Conservation (phyloP, 2,329 filamentous ascomycete genomes). For the Ceratocystiopsis minuta region DNA sequence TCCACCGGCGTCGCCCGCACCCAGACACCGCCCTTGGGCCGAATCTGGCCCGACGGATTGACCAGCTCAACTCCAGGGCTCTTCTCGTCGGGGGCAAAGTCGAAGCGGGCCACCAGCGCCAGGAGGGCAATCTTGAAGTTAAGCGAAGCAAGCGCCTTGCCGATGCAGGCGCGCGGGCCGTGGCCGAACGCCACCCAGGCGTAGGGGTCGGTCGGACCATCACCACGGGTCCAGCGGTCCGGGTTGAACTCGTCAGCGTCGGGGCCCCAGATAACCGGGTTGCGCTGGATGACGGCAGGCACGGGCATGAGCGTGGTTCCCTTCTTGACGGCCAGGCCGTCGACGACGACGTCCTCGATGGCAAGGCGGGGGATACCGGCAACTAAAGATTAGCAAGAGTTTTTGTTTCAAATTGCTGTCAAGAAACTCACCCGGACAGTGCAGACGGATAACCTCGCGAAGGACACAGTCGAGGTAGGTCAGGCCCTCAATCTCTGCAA, state of each 20-base stretch:
- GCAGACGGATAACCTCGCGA: conserved; percentile 11
- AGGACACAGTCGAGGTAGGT: conserved; percentile 19
- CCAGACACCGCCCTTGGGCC: conserved; percentile 1
- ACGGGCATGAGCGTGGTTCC: conserved; percentile 11
- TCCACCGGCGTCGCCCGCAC: not conserved
- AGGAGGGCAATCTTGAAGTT: conserved; percentile 21
- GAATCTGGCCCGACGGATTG: conserved; percentile 6
- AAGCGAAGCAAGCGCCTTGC: conserved; percentile 17
- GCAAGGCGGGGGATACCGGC: conserved; percentile 9
- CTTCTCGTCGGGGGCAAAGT: not conserved
- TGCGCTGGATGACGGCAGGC: conserved; percentile 9
- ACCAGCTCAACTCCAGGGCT: not conserved
- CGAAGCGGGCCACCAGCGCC: conserved; percentile 16
- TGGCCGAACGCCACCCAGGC: conserved; percentile 20
- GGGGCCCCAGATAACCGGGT: conserved; percentile 12
- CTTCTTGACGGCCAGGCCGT: conserved; percentile 11
- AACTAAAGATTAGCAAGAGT: too few species aligned
- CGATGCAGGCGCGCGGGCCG: conserved; percentile 21
- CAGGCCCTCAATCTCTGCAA: conserved; percentile 8
- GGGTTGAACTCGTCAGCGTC: conserved; percentile 11
- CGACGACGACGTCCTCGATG: conserved; percentile 9
- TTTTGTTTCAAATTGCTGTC: too few species aligned
- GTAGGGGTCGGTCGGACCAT: conserved; percentile 11
- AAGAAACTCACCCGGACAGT: conserved; percentile 9
- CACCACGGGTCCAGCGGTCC: conserved; percentile 10